phyloP scores from a whole-genome alignment of 257 asterid genomes.

The Salvia miltiorrhiza region DNA sequence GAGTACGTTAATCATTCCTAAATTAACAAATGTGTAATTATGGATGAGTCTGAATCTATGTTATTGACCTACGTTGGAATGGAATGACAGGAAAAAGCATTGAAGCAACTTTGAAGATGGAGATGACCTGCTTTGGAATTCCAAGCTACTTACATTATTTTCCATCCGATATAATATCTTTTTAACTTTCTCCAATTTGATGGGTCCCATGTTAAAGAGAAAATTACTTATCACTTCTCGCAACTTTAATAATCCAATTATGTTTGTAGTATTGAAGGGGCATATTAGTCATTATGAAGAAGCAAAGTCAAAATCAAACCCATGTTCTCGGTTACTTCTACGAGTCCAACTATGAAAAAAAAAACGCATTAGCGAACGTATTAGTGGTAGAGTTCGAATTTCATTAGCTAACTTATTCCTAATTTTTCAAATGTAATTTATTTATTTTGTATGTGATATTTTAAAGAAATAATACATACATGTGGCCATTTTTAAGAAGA shows the following conservation, averaged over 20 bases:
- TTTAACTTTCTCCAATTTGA: too few relatives aligned
- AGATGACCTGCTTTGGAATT: background rate
- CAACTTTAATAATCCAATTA: background rate
- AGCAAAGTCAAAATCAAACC: constrained; percentile 9
- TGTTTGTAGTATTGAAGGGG: background rate
- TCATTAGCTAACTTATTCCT: too few relatives aligned
- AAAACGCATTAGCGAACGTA: too few relatives aligned
- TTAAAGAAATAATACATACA: too few relatives aligned
- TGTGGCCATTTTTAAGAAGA: too few relatives aligned
- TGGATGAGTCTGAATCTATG: background rate
- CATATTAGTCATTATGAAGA: constrained; percentile 12
- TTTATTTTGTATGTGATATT: too few relatives aligned
- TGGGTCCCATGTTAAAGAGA: background rate
- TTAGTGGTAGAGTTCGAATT: too few relatives aligned
- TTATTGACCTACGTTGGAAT: background rate
- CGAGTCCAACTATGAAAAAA: background rate
- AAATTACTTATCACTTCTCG: background rate
- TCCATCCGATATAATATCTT: background rate
- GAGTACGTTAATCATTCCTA: too few relatives aligned
- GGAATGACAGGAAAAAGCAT: background rate
- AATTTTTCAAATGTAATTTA: too few relatives aligned
- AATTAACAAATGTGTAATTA: too few relatives aligned
- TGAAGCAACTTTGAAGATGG: background rate
- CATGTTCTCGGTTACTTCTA: background rate
- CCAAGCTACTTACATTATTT: background rate